Evolutionary conservation across 495 filamentous ascomycete species (phyloP).

Genomic region (Penicillium salamii): DNA sequence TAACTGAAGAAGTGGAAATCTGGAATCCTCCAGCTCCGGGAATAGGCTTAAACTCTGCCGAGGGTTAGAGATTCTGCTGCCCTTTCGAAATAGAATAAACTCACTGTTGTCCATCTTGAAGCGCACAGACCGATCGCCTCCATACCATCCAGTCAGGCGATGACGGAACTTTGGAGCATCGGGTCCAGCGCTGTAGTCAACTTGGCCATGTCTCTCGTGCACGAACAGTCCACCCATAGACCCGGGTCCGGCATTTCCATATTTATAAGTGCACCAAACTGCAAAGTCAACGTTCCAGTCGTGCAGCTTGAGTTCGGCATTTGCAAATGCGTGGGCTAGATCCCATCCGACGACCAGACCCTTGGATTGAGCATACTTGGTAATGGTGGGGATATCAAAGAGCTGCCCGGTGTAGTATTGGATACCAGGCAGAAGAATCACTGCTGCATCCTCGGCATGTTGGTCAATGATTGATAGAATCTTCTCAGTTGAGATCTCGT

Average conservation of each 20-base stretch:
- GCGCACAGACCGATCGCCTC: slow-evolving; percentile 69
- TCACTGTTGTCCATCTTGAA: slow-evolving; percentile 74
- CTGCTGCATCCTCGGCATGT: slow-evolving; percentile 70
- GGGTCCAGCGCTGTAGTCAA: slow-evolving; percentile 47
- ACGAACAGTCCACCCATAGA: slow-evolving; percentile 85
- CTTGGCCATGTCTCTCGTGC: slow-evolving; percentile 65
- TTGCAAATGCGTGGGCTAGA: slow-evolving; percentile 91
- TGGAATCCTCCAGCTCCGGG: slow-evolving; percentile 62
- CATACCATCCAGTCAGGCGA: slow-evolving; percentile 84
- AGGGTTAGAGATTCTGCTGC: slow-evolving; percentile 4
- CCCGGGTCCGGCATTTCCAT: slow-evolving; percentile 87
- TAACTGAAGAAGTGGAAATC: slow-evolving; percentile 57
- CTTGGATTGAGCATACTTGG: slow-evolving; percentile 68
- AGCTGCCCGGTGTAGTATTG: slow-evolving; percentile 95
- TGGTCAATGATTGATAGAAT: slow-evolving; percentile 72
- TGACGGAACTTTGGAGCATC: slow-evolving; percentile 47
- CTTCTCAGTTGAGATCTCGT: slow-evolving; percentile 64
- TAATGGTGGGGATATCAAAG: slow-evolving; percentile 86
- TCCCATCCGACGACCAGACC: slow-evolving; percentile 88
- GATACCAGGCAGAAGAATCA: slow-evolving; percentile 85
- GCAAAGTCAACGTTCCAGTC: slow-evolving; percentile 96
- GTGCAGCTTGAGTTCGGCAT: slow-evolving; percentile 77
- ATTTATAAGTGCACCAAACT: slow-evolving; percentile 96
- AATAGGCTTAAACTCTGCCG: slow-evolving; percentile 66
- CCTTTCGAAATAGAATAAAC: slow-evolving; percentile 7